These are phyloP conservation scores for Centella asiatica DNA, from an alignment of 129 eudicot genomes.

Conservation along the genomic window DNA sequence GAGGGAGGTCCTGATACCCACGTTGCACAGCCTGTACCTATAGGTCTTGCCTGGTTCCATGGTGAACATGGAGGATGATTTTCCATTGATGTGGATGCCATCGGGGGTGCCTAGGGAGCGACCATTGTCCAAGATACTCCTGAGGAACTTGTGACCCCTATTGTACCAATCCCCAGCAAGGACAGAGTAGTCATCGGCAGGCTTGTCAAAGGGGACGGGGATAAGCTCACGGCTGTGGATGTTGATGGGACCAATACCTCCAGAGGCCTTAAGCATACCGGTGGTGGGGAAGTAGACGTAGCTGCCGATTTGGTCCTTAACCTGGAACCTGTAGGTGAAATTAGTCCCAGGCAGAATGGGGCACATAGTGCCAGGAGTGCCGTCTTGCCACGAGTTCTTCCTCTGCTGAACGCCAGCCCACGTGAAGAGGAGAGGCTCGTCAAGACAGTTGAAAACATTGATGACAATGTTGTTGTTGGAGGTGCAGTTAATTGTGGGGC, in stretches of 20 bases:
- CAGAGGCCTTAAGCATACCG: conserved; percentile 51
- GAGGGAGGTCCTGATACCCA: conserved; percentile 60
- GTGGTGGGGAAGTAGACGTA: conserved; percentile 67
- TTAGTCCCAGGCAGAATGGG: conserved; percentile 74
- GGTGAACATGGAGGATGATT: conserved; percentile 47
- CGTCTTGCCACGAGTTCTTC: conserved; percentile 86
- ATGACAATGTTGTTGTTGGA: conserved; percentile 71
- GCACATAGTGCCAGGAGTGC: conserved; percentile 82
- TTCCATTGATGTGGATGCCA: conserved; percentile 72
- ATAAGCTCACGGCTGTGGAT: conserved; percentile 64
- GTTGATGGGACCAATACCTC: conserved; percentile 53
- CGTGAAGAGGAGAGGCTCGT: conserved; percentile 71
- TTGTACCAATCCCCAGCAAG: conserved; percentile 89
- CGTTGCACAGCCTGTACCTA: conserved; percentile 69
- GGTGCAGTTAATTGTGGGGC: conserved; percentile 73
- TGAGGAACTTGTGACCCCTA: conserved; percentile 54
- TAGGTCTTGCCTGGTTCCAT: conserved; percentile 66
- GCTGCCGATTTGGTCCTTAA: conserved; percentile 87
- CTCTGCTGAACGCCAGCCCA: conserved; percentile 86
- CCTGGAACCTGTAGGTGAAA: conserved; percentile 73
- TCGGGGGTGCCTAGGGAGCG: conserved; percentile 61
- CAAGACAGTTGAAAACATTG: conserved; percentile 65
- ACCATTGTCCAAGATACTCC: conserved; percentile 51
- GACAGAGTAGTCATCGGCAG: conserved; percentile 55
- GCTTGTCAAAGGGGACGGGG: conserved; percentile 65